Percentiles rank a stretch among this genome's conserved stretches.
phyloP scores from a whole-genome alignment of 177 flowering plant genomes.

The Vitis hybrid region DNA sequence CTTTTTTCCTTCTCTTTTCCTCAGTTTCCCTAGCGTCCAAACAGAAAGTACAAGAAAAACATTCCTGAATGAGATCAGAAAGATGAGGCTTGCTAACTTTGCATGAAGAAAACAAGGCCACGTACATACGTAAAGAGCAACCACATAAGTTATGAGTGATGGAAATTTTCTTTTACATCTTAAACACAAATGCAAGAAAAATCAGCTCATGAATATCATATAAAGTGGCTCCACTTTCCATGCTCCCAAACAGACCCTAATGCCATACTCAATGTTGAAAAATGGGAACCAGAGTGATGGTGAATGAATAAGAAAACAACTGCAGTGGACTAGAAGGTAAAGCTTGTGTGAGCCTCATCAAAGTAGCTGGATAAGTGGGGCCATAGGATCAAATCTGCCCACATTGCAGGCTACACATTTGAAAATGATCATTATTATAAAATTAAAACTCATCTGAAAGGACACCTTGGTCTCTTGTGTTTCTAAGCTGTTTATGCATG shows the following conservation, averaged over 20 bases:
- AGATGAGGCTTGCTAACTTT: too few species aligned
- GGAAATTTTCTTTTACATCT: not conserved
- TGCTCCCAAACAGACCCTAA: not conserved
- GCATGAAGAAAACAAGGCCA: too few species aligned
- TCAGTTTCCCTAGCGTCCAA: too few species aligned
- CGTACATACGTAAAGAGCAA: too few species aligned
- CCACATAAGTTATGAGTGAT: too few species aligned
- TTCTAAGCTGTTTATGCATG: constrained; percentile 11
- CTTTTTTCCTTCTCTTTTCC: too few species aligned
- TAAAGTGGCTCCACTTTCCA: not conserved
- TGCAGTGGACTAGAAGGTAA: not conserved
- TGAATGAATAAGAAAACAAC: too few species aligned
- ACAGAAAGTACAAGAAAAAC: too few species aligned
- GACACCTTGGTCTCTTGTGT: constrained; percentile 14
- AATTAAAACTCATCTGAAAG: not conserved
- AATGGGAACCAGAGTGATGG: not conserved
- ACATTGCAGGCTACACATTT: not conserved
- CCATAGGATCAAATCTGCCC: not conserved
- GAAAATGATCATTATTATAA: not conserved
- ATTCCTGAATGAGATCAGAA: too few species aligned
- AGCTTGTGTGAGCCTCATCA: not conserved
- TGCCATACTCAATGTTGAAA: not conserved
- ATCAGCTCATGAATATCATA: not conserved
- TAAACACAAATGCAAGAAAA: not conserved
- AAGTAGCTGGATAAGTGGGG: not conserved